Base-by-base conservation (phyloP, 192 early-diverging fungal genomes). In the Coemansia sp. region DNA sequence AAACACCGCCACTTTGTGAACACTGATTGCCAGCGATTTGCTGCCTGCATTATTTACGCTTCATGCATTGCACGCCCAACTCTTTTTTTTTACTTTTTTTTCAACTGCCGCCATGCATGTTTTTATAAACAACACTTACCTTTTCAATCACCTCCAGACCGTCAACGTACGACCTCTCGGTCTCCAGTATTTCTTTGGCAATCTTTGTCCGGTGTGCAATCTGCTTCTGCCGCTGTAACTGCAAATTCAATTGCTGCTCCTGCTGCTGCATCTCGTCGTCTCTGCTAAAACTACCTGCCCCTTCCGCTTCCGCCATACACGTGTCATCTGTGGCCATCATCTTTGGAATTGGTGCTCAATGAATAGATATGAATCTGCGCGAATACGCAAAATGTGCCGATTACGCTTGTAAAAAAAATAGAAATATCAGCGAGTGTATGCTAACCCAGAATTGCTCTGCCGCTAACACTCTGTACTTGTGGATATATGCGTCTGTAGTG, bases 131-230 rank as follows among this genome's bases (percentile, higher is more conserved):
- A n/a, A n/a, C 17, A 8, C 72, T 42, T 75, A 72, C 69, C 66
- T 67, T 69, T 66, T 81, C 73, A 43, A 81, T 73, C 15, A 81
- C 60, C 23, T 48, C 58, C 61, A 96, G 77, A 27, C 90, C 87
- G 33, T 85, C 76, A 4, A 96, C 93, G 71, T 96, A 96, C 3
- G 91, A 89, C 54, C 80, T 50, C 73, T 96, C 93, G 2, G 93
- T 93, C 39, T 82, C 70, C 37, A 94, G 63, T 17, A 96, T 89
- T 71, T 96, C 93, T 17, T 76, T 81, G 4, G 88, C 81, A 43
- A 96, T 84, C 34, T 80, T 73, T 52, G 75, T 67, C 19, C 90
- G 64, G 52, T 51, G 66, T 8, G 19, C 38, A 18, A 61, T 50
- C 48, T 57, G 61, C 45, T 48, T 62, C 55, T 61, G 69, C 37